A percentile compares a stretch with the other conserved stretches of the same genome.
Evolutionary conservation across 2,329 filamentous ascomycete species (phyloP).

Genomic region (Epichloe hybrida): DNA sequence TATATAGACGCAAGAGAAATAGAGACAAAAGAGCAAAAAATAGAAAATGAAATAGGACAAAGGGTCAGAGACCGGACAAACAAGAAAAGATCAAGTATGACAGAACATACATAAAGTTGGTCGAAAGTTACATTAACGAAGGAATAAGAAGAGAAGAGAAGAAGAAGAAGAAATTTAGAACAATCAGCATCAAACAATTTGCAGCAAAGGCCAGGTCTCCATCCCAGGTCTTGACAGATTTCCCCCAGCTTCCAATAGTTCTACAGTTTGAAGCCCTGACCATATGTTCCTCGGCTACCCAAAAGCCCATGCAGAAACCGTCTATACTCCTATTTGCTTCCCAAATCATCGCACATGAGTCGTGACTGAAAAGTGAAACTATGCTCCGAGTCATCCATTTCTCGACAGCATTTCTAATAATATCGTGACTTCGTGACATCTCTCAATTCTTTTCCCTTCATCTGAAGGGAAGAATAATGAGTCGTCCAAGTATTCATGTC

Average conservation of each 20-base stretch:
- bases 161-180: not conserved
- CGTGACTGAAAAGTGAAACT: not conserved
- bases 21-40: not conserved
- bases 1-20: not conserved
- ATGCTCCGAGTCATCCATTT: not conserved
- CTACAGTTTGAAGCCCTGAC: not conserved
- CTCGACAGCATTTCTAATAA: not conserved
- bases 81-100: not conserved
- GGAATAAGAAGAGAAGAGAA: not conserved
- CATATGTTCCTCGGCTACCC: not conserved
- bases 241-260: not conserved
- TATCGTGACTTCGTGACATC: conserved; percentile 1
- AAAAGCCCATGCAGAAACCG: not conserved
- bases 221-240: not conserved
- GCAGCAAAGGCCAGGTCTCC: not conserved
- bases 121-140: not conserved
- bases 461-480: not conserved
- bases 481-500: not conserved
- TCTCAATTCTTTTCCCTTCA: not conserved
- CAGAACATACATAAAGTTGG: no score
- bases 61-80: not conserved
- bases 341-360: not conserved
- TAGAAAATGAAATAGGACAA: not conserved
- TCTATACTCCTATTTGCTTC: not conserved
- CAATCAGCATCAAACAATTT: not conserved